A percentile compares a stretch with the other conserved stretches of the same genome.
phyloP scores from a whole-genome alignment of 257 asterid species.

The Ophiorrhiza pumila region DNA sequence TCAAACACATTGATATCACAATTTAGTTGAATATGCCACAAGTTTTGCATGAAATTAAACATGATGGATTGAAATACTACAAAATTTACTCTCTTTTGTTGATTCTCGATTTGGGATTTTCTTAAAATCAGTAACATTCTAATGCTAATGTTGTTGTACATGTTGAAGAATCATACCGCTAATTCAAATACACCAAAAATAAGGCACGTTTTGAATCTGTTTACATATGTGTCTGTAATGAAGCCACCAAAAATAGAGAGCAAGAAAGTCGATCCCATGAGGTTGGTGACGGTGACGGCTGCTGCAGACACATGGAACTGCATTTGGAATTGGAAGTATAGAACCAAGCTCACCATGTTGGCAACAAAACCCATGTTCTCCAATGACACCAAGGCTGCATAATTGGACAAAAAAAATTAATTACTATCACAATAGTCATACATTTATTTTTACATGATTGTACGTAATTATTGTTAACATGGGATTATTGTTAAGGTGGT shows the following conservation, averaged over 20 bases:
- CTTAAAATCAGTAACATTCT: no score
- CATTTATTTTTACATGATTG: no score
- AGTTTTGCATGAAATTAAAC: not conserved
- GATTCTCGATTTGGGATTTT: not conserved
- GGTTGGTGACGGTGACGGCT: constrained; percentile 69
- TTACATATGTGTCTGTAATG: constrained; percentile 67
- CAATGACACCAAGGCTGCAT: constrained; percentile 45
- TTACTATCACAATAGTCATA: no score
- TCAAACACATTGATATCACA: no score
- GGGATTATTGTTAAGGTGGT: not conserved
- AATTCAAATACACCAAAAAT: constrained; percentile 61
- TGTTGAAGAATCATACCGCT: constrained; percentile 27
- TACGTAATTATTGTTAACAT: not conserved
- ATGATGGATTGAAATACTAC: not conserved
- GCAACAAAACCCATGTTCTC: constrained; percentile 74
- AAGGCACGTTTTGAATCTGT: constrained; percentile 52
- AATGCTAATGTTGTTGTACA: not conserved
- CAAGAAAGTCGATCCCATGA: constrained; percentile 80
- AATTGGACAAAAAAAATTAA: not conserved
- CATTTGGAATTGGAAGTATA: constrained; percentile 46
- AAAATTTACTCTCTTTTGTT: no score
- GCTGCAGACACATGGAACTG: constrained; percentile 41
- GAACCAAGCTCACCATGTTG: constrained; percentile 61
- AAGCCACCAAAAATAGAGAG: constrained; percentile 69
- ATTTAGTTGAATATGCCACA: no score